Percentiles rank a stretch among this genome's conserved stretches.
phyloP scores from a whole-genome alignment of 805 yeast species.

The Candida ortonii region DNA sequence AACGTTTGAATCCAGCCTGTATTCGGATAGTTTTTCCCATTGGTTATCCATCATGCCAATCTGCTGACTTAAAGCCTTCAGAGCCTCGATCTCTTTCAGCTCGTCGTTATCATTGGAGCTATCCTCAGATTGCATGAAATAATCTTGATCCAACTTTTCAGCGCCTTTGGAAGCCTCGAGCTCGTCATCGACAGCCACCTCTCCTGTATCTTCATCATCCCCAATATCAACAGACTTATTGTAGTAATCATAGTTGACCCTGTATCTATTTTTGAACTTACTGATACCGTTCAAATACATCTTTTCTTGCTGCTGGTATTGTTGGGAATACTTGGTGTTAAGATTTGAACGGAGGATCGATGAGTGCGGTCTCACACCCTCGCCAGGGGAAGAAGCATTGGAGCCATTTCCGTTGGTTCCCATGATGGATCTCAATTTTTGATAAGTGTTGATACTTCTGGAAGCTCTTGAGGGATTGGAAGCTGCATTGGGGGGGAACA shows the following conservation, averaged over 20 bases:
- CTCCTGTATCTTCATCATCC: constrained; percentile 34
- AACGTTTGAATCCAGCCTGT: constrained; percentile 35
- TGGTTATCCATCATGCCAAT: constrained; percentile 33
- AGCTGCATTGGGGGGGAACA: constrained; percentile 2
- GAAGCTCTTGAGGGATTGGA: constrained; percentile 14
- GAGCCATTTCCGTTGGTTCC: constrained; percentile 9
- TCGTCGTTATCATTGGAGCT: constrained; percentile 21
- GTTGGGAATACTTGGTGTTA: constrained; percentile 34
- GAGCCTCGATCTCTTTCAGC: constrained; percentile 28
- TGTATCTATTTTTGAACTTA: constrained; percentile 30
- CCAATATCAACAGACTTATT: constrained; percentile 46
- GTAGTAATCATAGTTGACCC: constrained; percentile 49
- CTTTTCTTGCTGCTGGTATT: constrained; percentile 52
- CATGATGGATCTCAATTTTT: constrained; percentile 15
- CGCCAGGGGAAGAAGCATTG: constrained; percentile 7
- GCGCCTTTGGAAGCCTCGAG: constrained; percentile 19
- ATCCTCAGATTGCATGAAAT: constrained; percentile 16
- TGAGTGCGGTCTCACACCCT: constrained; percentile 26
- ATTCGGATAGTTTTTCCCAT: constrained; percentile 34
- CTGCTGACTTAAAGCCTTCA: constrained; percentile 31
- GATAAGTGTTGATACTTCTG: constrained; percentile 18
- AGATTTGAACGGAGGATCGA: constrained; percentile 31
- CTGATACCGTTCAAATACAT: constrained; percentile 47
- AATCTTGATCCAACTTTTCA: constrained; percentile 17
- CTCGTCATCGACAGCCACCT: constrained; percentile 26